Conservation (phyloP, 2,329 filamentous ascomycete species). For the Penicillium digitatum region DNA sequence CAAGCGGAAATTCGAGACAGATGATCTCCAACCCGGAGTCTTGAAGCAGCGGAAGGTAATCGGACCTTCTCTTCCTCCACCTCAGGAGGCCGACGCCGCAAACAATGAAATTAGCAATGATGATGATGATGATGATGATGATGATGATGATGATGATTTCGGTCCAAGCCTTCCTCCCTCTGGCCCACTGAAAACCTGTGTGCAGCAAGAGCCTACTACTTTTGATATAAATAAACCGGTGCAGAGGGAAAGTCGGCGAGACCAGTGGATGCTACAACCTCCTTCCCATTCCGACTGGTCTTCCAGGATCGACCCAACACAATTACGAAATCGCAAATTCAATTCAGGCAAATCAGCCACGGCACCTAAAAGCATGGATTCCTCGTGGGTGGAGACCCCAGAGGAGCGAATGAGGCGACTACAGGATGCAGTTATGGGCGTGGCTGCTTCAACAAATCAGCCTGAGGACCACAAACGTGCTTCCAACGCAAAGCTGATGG, state of each 20-base stretch:
- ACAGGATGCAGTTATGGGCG: conserved; percentile 76
- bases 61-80: conserved; percentile 55
- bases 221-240: conserved; percentile 17
- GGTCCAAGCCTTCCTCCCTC: conserved; percentile 39
- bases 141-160: conserved; percentile 40
- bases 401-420: conserved; percentile 79
- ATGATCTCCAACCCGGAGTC: not conserved
- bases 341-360: conserved; percentile 61
- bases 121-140: conserved; percentile 22
- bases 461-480: conserved; percentile 7
- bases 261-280: conserved; percentile 79
- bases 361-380: conserved; percentile 41
- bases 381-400: conserved; percentile 87
- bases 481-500: conserved; percentile 28
- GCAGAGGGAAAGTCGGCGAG: conserved; percentile 55
- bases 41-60: conserved; percentile 43
- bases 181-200: conserved; percentile 5
- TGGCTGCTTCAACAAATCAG: conserved; percentile 40
- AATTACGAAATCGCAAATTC: conserved; percentile 77
- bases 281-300: conserved; percentile 53
- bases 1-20: conserved; percentile 22
- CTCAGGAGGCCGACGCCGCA: conserved; percentile 28
- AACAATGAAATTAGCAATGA: conserved; percentile 22
- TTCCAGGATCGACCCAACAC: conserved; percentile 73
- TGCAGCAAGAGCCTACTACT: not conserved